Base-by-base conservation (phyloP, 2,329 filamentous ascomycete genomes). In the Neoarthrinium moseri region DNA sequence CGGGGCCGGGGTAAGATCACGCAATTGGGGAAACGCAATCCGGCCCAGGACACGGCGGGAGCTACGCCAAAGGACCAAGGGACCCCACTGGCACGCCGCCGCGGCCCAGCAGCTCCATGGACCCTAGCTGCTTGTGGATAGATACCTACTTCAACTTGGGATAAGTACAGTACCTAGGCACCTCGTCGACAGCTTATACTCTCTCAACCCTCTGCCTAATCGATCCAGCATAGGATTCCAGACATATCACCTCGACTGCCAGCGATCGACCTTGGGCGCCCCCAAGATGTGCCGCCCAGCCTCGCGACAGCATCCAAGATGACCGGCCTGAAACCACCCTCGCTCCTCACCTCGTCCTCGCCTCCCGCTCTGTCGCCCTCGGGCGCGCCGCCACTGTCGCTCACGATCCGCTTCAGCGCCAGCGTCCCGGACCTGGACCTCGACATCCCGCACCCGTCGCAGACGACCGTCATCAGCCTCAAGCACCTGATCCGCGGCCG, bases 371-470 rank as follows among this genome's bases (percentile, higher is more conserved):
- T n/a, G n/a, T 6, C 41, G 21, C 13, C 39, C 13, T 21, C 53
- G 36, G 5, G 46, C 34, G 39, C 56, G 44, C 62, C 66, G 17
- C 76, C 76, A 26, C 75, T 96, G 46, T 83, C 87, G 59, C 77
- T 97, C 36, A 92, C 89, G 29, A 85, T 97, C 64, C 91, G 92
- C 66, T 97, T 99, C 78, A 90, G 90, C 43, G 84, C 86, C 49
- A 84, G 89, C 1, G 79, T 92, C 47, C 86, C 90, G 13, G 94
- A 97, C 64, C 80, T 96, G 30, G 79, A 86, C 32, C 80, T 97
- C 49, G 83, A 89, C 58, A 82, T 97, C 59, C 66, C 81, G 39
- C 71, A 75, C 5, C 89, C 91, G 0, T 67, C 75, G 38, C 74
- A 75, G 24, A 91, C 86, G 10, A 89, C 89, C 33, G 81, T 89